Evolutionary conservation across 2,329 filamentous ascomycete genomes (phyloP).

Genomic region (Penicillium palitans): DNA sequence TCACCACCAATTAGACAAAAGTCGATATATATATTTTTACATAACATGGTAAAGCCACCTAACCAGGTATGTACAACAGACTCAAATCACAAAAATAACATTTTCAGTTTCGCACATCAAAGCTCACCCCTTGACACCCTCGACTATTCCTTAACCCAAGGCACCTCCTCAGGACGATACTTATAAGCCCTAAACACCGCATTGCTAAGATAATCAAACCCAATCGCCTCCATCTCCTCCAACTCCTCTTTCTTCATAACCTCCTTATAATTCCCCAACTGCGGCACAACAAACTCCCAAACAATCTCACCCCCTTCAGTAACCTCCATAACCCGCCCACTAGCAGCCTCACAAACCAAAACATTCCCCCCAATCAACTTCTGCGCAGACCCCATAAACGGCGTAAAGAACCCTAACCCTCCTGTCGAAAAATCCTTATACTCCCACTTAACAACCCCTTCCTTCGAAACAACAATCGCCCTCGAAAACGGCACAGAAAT

Average conservation of each 20-base stretch:
- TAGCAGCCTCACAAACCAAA: conserved; percentile 46
- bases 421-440: conserved; percentile 41
- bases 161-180: conserved; percentile 44
- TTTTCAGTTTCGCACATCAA: neutral
- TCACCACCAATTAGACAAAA: conserved; percentile 17
- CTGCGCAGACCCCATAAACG: conserved; percentile 52
- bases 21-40: neutral
- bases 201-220: conserved; percentile 45
- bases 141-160: conserved; percentile 35
- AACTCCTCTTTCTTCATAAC: conserved; percentile 22
- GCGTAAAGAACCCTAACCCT: conserved; percentile 46
- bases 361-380: conserved; percentile 46
- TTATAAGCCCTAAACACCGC: conserved; percentile 49
- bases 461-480: conserved; percentile 44
- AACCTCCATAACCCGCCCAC: conserved; percentile 43
- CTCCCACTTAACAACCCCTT: conserved; percentile 47
- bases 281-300: conserved; percentile 49
- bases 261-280: conserved; percentile 43
- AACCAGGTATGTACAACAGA: neutral
- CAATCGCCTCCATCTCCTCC: conserved; percentile 39
- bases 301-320: conserved; percentile 43
- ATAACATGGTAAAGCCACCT: too few species aligned
- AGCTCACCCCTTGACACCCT: neutral
- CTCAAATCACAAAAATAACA: neutral
- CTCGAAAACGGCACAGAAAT: conserved; percentile 46